These are phyloP conservation scores for Fusarium chuoi DNA, from an alignment of 2,329 filamentous ascomycete genomes.

Conservation along the genomic window DNA sequence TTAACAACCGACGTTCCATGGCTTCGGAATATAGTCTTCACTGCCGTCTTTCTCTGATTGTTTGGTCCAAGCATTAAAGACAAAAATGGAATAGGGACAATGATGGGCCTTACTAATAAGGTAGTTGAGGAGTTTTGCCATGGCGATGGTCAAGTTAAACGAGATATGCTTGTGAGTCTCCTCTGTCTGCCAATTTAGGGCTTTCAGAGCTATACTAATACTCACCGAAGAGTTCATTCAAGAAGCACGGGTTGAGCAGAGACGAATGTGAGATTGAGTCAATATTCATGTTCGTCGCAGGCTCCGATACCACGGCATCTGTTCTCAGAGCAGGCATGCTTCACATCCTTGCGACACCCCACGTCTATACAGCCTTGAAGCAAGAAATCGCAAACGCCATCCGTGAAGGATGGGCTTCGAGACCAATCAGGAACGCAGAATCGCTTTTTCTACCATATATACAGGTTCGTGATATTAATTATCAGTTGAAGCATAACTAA, in stretches of 20 bases:
- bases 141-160: neutral
- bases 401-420: neutral
- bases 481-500: fast-evolving
- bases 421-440: neutral
- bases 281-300: slow-evolving; percentile 1
- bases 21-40: neutral
- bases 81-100: neutral
- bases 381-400: neutral
- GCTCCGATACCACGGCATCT: neutral
- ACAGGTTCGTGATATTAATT: neutral
- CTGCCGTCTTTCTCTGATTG: neutral
- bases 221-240: neutral
- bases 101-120: neutral
- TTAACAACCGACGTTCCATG: neutral
- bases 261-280: neutral
- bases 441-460: neutral
- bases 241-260: neutral
- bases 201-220: neutral
- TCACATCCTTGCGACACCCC: neutral
- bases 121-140: neutral
- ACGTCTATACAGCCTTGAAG: neutral
- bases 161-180: neutral
- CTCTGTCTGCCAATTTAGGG: fast-evolving
- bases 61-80: neutral
- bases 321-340: neutral